These are phyloP conservation scores for Fraxinus ornus DNA, from an alignment of 305 asterid species.

Conservation along the genomic window DNA sequence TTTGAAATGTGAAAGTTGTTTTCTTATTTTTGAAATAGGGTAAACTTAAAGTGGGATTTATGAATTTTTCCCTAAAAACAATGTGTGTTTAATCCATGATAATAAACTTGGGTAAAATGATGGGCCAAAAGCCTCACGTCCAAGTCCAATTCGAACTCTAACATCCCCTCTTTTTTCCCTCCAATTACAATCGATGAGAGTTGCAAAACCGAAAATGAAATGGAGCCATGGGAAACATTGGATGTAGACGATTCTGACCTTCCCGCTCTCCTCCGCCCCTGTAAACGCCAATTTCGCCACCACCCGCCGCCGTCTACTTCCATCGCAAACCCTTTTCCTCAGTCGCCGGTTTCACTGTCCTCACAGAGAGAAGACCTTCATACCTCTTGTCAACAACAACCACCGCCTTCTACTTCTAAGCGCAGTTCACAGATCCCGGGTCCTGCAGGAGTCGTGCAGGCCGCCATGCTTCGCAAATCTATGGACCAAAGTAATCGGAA, in stretches of 20 bases:
- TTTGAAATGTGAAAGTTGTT: no score
- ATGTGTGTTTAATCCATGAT: no score
- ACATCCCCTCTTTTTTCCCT: conserved; percentile 42
- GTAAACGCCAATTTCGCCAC: conserved; percentile 45
- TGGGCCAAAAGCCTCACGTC: not conserved
- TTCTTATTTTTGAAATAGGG: no score
- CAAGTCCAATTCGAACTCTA: not conserved
- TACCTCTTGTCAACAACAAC: conserved; percentile 3
- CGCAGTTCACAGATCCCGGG: conserved; percentile 62
- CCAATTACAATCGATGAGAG: conserved; percentile 29
- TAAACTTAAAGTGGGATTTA: no score
- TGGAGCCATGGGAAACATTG: conserved; percentile 63
- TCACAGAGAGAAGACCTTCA: conserved; percentile 10
- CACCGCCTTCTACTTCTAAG: conserved; percentile 23
- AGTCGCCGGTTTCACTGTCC: conserved; percentile 18
- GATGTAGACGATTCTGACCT: conserved; percentile 89
- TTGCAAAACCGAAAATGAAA: conserved; percentile 34
- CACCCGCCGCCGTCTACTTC: conserved; percentile 6
- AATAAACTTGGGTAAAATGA: not conserved
- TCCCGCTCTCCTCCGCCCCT: conserved; percentile 83
- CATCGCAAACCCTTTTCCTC: conserved; percentile 21
- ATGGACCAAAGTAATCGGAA: conserved; percentile 40
- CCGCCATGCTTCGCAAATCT: conserved; percentile 64
- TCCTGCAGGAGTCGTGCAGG: conserved; percentile 76
- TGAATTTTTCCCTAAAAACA: no score